Evolutionary conservation across 495 filamentous ascomycete species (phyloP), one percentile per base, ranked within the genome.

Genomic region (Usnea hakonensis): DNA sequence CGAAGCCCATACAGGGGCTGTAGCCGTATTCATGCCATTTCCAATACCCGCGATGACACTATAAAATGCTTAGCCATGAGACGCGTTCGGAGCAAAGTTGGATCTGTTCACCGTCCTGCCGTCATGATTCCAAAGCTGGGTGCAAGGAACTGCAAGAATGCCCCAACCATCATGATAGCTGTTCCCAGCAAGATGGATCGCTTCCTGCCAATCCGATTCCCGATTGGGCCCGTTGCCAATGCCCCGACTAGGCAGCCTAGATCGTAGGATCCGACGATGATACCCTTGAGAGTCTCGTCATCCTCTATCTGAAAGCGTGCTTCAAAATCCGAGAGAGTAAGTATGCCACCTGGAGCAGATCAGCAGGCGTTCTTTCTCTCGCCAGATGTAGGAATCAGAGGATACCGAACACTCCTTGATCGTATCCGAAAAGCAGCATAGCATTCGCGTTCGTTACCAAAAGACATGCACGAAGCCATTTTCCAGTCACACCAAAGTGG

Each of bases 351-450:
- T 59, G 41, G 13, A 17, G 1, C 36, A 11, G 14, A 38, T 57
- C 55, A 57, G 35, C 26, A 26, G 13, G 21, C 2, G 21, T 9
- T 17, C 35, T 40, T 16, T 11, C 17, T 3, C 16, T 5, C 7
- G 13, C 21, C 16, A 9, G 11, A 8, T 32, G 40, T 16, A 43
- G 9, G 28, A 35, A 44, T 21, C 8, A 30, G n/a, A 3, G 13
- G 33, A 1, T 60, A 65, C 63, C 55, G 32, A 68, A 68, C 3
- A 63, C 58, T 43, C 66, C 62, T 52, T 68, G 66, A 40, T 68
- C 66, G 32, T 68, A 68, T n/a, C 66, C 66, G 50, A 65, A 68
- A 17, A 64, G 33, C 46, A 57, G 33, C 65, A 64, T 67, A 19
- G 57, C 38, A 11, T 14, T 33, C 8, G 57, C 14, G 19, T 59